phyloP scores from a whole-genome alignment of 305 asterid genomes.

The Fraxinus velutina region DNA sequence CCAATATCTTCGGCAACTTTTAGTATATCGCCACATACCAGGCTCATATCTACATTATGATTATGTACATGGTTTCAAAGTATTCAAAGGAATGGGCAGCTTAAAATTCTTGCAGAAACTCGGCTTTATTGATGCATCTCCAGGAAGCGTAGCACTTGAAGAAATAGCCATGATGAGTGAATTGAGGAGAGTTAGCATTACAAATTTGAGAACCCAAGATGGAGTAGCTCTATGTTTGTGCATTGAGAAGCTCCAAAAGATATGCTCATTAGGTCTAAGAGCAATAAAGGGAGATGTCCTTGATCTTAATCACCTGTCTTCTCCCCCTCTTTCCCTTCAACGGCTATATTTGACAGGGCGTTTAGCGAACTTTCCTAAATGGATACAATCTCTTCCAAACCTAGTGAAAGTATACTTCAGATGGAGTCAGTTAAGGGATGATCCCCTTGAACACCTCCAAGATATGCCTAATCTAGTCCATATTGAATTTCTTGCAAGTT shows the following conservation, averaged over 20 bases:
- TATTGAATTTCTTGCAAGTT: conserved; percentile 13
- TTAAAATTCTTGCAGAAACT: conserved; percentile 23
- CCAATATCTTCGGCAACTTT: conserved; percentile 15
- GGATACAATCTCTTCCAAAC: conserved; percentile 19
- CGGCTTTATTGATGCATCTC: conserved; percentile 11
- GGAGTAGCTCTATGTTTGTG: conserved; percentile 20
- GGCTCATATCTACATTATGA: conserved; percentile 11
- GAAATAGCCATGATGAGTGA: conserved; percentile 24
- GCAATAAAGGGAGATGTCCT: not conserved
- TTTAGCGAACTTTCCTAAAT: conserved; percentile 10
- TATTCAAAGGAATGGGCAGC: conserved; percentile 15
- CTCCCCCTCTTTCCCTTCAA: conserved; percentile 20
- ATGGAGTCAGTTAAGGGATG: not conserved
- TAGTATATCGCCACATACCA: not conserved
- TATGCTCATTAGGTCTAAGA: conserved; percentile 7
- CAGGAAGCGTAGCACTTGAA: not conserved
- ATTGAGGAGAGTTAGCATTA: conserved; percentile 27
- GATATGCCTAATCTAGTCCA: conserved; percentile 24
- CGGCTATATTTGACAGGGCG: conserved; percentile 14
- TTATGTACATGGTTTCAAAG: conserved; percentile 11
- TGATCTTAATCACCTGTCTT: conserved; percentile 9
- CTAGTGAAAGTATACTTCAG: conserved; percentile 13
- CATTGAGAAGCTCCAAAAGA: conserved; percentile 14
- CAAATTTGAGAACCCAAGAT: conserved; percentile 25
- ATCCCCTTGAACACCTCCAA: conserved; percentile 8